phyloP scores from a whole-genome alignment of 1,284 basidiomycete genomes.

The Rhodotorula glutinis region DNA sequence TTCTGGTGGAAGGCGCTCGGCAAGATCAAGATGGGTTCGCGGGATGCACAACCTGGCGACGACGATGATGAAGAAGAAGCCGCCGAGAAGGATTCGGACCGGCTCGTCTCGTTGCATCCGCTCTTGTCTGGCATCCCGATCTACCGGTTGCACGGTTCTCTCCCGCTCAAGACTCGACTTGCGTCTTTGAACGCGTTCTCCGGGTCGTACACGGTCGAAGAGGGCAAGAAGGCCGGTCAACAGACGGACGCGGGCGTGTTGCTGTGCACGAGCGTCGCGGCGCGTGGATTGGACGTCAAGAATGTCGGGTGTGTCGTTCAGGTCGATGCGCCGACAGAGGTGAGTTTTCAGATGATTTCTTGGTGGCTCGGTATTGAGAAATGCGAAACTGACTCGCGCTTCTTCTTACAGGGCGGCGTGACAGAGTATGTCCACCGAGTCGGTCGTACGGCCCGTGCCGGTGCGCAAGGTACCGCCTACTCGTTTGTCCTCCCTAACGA shows the following conservation, averaged over 20 bases:
- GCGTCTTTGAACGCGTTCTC: conserved; percentile 80
- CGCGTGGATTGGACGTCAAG: conserved; percentile 94
- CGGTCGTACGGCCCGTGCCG: conserved; percentile 93
- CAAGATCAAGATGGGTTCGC: conserved; percentile 64
- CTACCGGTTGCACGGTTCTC: conserved; percentile 90
- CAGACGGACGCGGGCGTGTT: conserved; percentile 59
- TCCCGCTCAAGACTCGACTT: conserved; percentile 76
- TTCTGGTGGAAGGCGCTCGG: conserved; percentile 92
- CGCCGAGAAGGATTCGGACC: conserved; percentile 54
- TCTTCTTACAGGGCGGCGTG: conserved; percentile 62
- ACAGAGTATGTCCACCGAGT: conserved; percentile 97
- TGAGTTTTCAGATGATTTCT: conserved; percentile 8
- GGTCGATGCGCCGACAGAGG: conserved; percentile 92
- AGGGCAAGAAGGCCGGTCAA: conserved; percentile 43
- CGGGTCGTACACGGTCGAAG: conserved; percentile 39
- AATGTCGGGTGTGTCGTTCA: conserved; percentile 92
- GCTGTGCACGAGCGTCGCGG: conserved; percentile 93
- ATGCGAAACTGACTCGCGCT: neutral
- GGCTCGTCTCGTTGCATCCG: conserved; percentile 57
- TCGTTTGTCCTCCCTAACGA: conserved; percentile 84
- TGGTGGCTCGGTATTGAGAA: neutral
- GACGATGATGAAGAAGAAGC: conserved; percentile 41
- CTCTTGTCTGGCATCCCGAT: conserved; percentile 78
- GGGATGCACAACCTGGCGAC: conserved; percentile 24
- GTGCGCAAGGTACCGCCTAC: conserved; percentile 85